Evolutionary conservation across 2,329 filamentous ascomycete genomes (phyloP), one percentile per base, ranked within the genome.

Genomic region (Graphium sp.): DNA sequence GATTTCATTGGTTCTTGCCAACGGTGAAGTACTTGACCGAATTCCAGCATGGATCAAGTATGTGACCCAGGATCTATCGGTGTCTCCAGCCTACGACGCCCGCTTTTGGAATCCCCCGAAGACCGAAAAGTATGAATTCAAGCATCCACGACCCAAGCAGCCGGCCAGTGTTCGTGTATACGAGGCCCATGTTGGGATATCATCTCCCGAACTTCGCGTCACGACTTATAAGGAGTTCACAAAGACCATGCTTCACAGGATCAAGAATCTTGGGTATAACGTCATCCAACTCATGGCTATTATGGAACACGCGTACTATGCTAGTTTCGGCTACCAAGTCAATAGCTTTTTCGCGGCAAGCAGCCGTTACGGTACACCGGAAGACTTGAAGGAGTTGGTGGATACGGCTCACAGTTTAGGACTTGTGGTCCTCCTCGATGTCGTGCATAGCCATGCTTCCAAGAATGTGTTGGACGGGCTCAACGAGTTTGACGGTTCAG

Each of bases 281-380:
- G 80, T 85, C 31, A 95, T 98, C 40, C 89, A 98, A 50, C 64
- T 98, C 37, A 98, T 98, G 89, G 89, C 89, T 25, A 66, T 98
- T 46, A 98, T 98, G 87, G 89, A 98, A 49, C 89, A 98, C 54
- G 89, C 89, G 28, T 98, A 98, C 62, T 98, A 98, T 50, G 89
- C 89, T 43, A 95, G 87, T 46, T 98, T 98, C 44, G 89, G 89
- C 26, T 98, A 98, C 52, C 89, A 98, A 53, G 73, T 98, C 56
- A 98, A 95, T 60, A 94, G 80, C 53, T 98, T 98, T 62, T 98
- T 95, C 44, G 89, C 89, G 17, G 85, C 87, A 9, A 94, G 85
- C 53, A 95, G 87, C 51, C 75, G 89, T 36, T 98, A 93, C 46
- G 89, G 89, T 23, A 69, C 75, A 1, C 89, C 89, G 0, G 89